Evolutionary conservation across 345 rosid genomes (phyloP).

Genomic region (Sisymbrium irio): DNA sequence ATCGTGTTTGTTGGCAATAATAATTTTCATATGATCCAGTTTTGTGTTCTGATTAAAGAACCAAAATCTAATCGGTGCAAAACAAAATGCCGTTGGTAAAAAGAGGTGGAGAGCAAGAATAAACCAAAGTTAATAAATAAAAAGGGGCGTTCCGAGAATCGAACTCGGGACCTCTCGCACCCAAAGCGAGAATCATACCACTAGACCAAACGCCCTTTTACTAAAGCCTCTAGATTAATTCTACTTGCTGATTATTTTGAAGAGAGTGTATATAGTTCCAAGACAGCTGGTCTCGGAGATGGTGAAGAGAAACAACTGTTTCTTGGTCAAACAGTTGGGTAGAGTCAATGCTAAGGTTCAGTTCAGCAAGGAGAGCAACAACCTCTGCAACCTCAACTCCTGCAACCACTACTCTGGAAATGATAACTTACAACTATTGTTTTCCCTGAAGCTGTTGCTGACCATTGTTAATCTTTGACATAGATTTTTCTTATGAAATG

Average conservation of each 20-base stretch:
- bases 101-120: neutral
- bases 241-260: too few relatives aligned
- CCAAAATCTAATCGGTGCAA: neutral
- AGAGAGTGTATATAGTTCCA: constrained; percentile 40
- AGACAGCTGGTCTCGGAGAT: constrained; percentile 78
- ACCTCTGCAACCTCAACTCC: constrained; percentile 74
- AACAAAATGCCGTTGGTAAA: neutral
- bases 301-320: constrained; percentile 71
- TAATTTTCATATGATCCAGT: neutral
- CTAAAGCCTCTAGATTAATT: too few relatives aligned
- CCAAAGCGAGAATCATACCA: constrained; percentile 91
- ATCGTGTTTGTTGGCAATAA: neutral
- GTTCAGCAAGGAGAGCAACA: constrained; percentile 77
- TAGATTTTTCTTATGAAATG: too few relatives aligned
- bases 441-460: neutral
- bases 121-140: neutral
- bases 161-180: constrained; percentile 87
- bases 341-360: constrained; percentile 55
- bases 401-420: constrained; percentile 78
- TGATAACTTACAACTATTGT: neutral
- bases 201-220: constrained; percentile 86
- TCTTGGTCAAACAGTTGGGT: constrained; percentile 75
- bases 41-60: neutral
- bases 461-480: neutral
- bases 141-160: constrained; percentile 76